Evolutionary conservation across 306 rosid genomes (phyloP), one percentile per base, ranked within the genome.

Genomic region (Clitoria ternatea): DNA sequence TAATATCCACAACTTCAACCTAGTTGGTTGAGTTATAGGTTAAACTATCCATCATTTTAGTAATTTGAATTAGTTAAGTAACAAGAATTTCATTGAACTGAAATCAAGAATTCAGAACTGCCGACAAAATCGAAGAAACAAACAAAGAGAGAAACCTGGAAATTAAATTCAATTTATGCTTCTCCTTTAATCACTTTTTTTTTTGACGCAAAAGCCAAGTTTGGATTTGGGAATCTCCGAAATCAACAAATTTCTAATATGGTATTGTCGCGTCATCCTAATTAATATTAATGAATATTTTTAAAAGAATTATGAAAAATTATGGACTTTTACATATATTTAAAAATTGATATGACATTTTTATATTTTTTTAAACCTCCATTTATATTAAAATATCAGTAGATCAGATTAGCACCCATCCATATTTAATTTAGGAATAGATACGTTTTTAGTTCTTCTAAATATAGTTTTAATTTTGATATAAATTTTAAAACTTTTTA

Each of bases 41-140:
- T 52, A 49, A 45, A 17, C 20, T 13, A 24, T 26, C 22, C 43
- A 68, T 12, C 24, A 18, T 32, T 17, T 57, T 7, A 29, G 26
- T 32, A 32, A 30, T 11, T 15, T 3, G 14, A 57, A 15, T 30
- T 4, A 32, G 4, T 17, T 57, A 57, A 20, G 0, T 19, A 20
- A 36, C 49, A 24, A 7, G 2, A 26, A 57, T 23, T 45, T 23
- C 22, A 66, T 36, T 8, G 47, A 61, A 66, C 20, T 4, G 13
- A 30, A 30, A 43, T 30, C 67, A 40, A 32, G 61, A 32, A n/a
- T 22, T 66, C 23, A 56, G 9, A 37, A 39, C 65, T 71, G 76
- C 85, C 79, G 82, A 85, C 87, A 75, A 43, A 55, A 17, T 24
- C 11, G 71, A 50, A 39, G 3, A 27, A 50, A 64, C 11, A 75